phyloP scores from a whole-genome alignment of 805 yeast species.

The Zygosaccharomyces gambellarensis region DNA sequence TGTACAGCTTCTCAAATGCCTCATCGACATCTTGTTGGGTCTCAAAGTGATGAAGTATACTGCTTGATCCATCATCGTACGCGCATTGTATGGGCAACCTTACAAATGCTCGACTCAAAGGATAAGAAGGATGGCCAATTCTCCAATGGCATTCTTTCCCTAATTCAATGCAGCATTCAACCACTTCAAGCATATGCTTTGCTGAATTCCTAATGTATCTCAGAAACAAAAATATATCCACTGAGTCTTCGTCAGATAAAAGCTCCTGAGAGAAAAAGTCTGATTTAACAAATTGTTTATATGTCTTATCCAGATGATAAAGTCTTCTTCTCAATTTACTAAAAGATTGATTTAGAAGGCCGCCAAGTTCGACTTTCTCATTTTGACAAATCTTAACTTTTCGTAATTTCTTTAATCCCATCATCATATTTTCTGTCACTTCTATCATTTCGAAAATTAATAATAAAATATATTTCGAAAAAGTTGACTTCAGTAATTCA shows the following conservation, averaged over 20 bases:
- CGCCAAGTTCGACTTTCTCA: constrained; percentile 8
- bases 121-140: constrained; percentile 38
- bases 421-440: constrained; percentile 25
- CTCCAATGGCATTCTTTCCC: constrained; percentile 34
- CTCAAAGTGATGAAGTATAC: constrained; percentile 41
- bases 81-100: constrained; percentile 41
- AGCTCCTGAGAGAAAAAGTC: constrained; percentile 36
- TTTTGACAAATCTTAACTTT: not conserved
- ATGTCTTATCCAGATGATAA: constrained; percentile 33
- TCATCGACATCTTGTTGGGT: constrained; percentile 43
- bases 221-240: constrained; percentile 38
- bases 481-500: constrained; percentile 33
- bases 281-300: constrained; percentile 36
- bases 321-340: constrained; percentile 30
- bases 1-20: constrained; percentile 42
- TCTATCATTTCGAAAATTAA: constrained; percentile 34
- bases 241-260: constrained; percentile 34
- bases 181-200: constrained; percentile 30
- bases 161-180: constrained; percentile 23
- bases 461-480: constrained; percentile 29
- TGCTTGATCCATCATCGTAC: constrained; percentile 45
- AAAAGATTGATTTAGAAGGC: constrained; percentile 14
- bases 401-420: constrained; percentile 12
- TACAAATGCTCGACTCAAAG: constrained; percentile 38
- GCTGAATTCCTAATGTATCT: constrained; percentile 42